Conservation (phyloP, 164 flowering plant genomes). For the Magnolia sinica region DNA sequence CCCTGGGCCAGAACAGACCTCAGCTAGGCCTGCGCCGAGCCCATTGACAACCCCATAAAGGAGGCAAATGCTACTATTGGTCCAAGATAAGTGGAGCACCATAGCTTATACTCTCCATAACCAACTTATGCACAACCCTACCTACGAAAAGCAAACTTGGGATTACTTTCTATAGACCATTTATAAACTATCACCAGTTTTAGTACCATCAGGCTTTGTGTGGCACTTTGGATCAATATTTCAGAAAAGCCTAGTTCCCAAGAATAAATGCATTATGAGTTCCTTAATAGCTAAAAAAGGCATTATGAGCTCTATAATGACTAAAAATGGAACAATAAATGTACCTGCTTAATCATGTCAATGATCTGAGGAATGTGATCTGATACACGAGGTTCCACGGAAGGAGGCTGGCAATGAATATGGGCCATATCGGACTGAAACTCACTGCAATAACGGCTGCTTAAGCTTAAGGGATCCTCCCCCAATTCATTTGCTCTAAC, state of each 20-base stretch:
- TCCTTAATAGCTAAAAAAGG: too few relatives aligned
- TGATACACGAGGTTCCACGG: conserved; percentile 87
- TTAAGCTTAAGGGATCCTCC: conserved; percentile 84
- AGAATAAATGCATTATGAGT: neutral
- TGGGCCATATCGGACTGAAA: conserved; percentile 69
- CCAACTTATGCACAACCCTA: neutral
- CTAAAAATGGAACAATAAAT: neutral
- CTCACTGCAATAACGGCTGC: conserved; percentile 81
- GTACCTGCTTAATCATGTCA: conserved; percentile 83
- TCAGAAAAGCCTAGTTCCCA: neutral
- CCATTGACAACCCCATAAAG: too few relatives aligned
- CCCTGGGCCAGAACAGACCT: too few relatives aligned
- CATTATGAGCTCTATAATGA: too few relatives aligned
- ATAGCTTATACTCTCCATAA: neutral
- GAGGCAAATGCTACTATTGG: too few relatives aligned
- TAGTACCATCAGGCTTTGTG: neutral
- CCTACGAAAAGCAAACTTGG: neutral
- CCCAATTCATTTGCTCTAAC: conserved; percentile 78
- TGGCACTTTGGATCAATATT: neutral
- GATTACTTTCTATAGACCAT: neutral
- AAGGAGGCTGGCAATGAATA: conserved; percentile 82
- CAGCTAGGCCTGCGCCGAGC: too few relatives aligned
- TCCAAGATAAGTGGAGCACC: too few relatives aligned
- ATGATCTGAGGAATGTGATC: conserved; percentile 91
- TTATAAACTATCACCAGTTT: neutral